Evolutionary conservation across 2,329 filamentous ascomycete genomes (phyloP).

Genomic region (Penicillium paneum): DNA sequence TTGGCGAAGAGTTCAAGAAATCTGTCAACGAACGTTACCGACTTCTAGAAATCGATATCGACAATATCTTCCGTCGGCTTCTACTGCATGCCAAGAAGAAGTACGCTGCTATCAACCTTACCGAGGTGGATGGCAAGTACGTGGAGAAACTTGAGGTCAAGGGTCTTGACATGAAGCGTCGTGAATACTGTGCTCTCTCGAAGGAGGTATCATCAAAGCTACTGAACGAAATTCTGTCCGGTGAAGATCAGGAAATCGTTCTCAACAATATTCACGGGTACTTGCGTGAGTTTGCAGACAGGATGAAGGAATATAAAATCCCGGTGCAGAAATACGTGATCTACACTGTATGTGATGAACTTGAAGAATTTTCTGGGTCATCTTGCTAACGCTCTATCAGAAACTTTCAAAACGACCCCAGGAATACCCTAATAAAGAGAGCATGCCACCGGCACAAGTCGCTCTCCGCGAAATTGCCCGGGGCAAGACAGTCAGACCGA

Average conservation of each 20-base stretch:
- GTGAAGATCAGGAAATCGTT: constrained; percentile 84
- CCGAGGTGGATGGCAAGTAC: constrained; percentile 83
- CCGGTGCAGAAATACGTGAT: constrained; percentile 90
- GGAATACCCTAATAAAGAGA: constrained; percentile 90
- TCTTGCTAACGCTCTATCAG: constrained; percentile 30
- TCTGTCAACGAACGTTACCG: constrained; percentile 91
- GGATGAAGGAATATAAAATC: constrained; percentile 78
- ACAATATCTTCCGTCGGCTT: constrained; percentile 92
- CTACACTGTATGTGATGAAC: constrained; percentile 61
- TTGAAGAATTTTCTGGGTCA: neutral
- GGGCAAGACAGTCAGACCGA: constrained; percentile 83
- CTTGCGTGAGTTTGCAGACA: constrained; percentile 73
- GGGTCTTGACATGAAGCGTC: constrained; percentile 93
- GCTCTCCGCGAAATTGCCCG: constrained; percentile 82
- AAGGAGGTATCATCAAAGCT: constrained; percentile 91
- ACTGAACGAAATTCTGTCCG: constrained; percentile 90
- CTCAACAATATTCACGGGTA: constrained; percentile 92
- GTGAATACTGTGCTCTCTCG: constrained; percentile 92
- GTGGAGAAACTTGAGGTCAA: constrained; percentile 96
- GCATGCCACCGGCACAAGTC: constrained; percentile 96
- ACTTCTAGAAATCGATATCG: constrained; percentile 94
- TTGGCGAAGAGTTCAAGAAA: constrained; percentile 92
- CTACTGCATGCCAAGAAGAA: constrained; percentile 98
- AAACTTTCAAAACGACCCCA: constrained; percentile 92
- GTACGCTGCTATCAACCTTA: constrained; percentile 93